A percentile compares a stretch with the other conserved stretches of the same genome.
Evolutionary conservation across 257 asterid genomes (phyloP).

Genomic region (Solanum chilense): DNA sequence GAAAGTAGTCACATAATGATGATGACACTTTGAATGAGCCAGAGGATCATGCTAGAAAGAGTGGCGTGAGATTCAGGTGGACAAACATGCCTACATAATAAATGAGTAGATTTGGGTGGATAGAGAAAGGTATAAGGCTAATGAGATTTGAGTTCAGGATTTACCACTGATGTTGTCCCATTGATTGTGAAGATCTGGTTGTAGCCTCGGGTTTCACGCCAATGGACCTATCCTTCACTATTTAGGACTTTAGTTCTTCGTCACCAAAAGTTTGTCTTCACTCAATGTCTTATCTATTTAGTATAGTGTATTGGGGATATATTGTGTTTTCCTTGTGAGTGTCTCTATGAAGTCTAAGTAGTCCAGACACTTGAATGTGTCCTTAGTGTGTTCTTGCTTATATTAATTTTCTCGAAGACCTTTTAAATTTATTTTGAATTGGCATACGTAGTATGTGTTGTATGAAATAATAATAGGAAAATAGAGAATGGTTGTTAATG

Average conservation of each 20-base stretch:
- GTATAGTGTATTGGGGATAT: background rate
- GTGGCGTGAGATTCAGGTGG: too few relatives aligned
- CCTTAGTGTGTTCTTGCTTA: background rate
- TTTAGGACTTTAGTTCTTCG: too few relatives aligned
- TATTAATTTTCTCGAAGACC: too few relatives aligned
- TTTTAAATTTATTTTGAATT: too few relatives aligned
- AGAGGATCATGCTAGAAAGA: too few relatives aligned
- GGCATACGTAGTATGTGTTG: background rate
- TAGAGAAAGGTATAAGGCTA: fast-evolving
- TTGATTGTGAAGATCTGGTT: background rate
- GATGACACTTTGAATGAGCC: background rate
- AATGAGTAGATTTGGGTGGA: background rate
- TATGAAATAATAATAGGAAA: too few relatives aligned
- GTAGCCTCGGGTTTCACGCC: background rate
- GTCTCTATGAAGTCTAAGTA: background rate
- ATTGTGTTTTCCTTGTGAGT: too few relatives aligned
- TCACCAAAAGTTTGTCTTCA: too few relatives aligned
- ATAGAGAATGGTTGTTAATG: background rate
- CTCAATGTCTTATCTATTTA: background rate
- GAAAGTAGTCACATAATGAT: background rate
- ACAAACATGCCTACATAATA: too few relatives aligned
- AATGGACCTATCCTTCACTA: background rate
- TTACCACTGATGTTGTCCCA: background rate
- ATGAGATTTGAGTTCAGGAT: too few relatives aligned
- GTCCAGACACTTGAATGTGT: background rate